Conservation (phyloP, 371 early-diverging fungal genomes). For the Amoeboradix gromovi region DNA sequence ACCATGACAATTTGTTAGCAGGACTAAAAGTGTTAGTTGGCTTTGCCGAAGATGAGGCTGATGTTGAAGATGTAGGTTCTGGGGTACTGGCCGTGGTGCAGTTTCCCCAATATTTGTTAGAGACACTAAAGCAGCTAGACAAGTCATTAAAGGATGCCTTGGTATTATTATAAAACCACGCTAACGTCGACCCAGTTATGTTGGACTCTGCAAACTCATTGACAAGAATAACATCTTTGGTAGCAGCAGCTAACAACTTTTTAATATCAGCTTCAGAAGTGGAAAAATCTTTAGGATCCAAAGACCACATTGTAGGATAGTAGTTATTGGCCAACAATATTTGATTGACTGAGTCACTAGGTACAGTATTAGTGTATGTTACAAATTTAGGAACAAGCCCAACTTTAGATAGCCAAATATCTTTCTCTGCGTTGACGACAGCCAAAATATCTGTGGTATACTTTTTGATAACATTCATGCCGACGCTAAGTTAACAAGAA, state of each 20-base stretch:
- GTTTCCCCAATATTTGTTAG: not conserved
- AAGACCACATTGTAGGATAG: not conserved
- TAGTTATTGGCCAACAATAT: not conserved
- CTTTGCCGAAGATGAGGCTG: no score
- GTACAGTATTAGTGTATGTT: not conserved
- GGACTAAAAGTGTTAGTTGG: not conserved
- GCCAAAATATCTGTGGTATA: not conserved
- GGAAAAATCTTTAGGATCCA: not conserved
- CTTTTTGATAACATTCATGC: not conserved
- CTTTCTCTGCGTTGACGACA: not conserved
- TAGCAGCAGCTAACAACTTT: not conserved
- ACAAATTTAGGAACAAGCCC: not conserved
- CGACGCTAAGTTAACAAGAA: not conserved
- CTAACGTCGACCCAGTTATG: not conserved
- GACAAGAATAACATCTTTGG: not conserved
- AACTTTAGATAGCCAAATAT: not conserved
- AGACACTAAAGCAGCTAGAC: not conserved
- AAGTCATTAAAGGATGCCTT: not conserved
- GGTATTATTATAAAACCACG: not conserved
- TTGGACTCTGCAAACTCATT: not conserved
- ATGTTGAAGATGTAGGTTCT: not conserved
- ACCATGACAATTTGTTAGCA: not conserved
- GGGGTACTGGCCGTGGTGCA: not conserved
- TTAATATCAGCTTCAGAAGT: not conserved
- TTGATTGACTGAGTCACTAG: not conserved